Percentiles rank a stretch among this genome's conserved stretches.
Conservation (phyloP, 2,329 filamentous ascomycete genomes). For the Acrocalymma vagum region DNA sequence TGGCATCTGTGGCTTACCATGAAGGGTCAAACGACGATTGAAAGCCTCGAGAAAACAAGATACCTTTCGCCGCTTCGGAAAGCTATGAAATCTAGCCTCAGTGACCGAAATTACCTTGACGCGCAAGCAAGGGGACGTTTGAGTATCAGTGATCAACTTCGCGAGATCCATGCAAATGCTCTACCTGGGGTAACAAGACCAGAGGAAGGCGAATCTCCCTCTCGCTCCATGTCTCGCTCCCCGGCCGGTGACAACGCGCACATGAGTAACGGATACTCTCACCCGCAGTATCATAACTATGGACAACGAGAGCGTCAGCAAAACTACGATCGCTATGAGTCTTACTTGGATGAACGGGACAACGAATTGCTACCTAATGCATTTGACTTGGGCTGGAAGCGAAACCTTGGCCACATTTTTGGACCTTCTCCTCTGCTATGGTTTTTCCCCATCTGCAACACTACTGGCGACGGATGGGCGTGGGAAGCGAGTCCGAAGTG, state of each 20-base stretch:
- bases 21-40: constrained; percentile 89
- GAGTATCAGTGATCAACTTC: constrained; percentile 71
- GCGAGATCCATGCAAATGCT: constrained; percentile 83
- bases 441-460: constrained; percentile 83
- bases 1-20: constrained; percentile 90
- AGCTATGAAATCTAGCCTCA: constrained; percentile 71
- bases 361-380: constrained; percentile 88
- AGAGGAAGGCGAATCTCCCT: constrained; percentile 78
- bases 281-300: constrained; percentile 51
- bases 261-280: constrained; percentile 48
- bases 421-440: constrained; percentile 77
- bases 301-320: constrained; percentile 69
- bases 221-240: constrained; percentile 36
- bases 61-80: constrained; percentile 84
- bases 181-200: constrained; percentile 81
- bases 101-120: constrained; percentile 52
- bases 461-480: constrained; percentile 89
- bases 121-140: constrained; percentile 51
- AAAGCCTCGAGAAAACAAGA: constrained; percentile 93
- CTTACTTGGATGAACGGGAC: constrained; percentile 90
- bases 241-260: constrained; percentile 37
- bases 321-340: constrained; percentile 73
- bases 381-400: constrained; percentile 86
- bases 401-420: constrained; percentile 83
- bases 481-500: constrained; percentile 90